Evolutionary conservation across 2,329 filamentous ascomycete species (phyloP).

Genomic region (Fusarium setosum): DNA sequence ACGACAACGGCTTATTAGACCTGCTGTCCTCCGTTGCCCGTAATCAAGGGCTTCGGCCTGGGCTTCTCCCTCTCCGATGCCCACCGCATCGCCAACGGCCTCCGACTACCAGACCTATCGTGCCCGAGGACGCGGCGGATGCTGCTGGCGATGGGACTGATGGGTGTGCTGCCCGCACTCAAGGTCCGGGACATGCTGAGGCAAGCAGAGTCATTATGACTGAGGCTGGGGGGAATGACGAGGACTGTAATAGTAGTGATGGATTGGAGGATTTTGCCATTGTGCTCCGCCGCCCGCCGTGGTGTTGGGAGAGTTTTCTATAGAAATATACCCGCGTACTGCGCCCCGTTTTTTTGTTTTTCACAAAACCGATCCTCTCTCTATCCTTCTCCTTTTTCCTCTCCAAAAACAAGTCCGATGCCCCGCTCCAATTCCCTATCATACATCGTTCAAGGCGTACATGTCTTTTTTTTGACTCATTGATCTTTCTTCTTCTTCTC

Average conservation of each 20-base stretch:
- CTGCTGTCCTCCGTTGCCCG: slow-evolving; percentile 31
- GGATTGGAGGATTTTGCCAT: slow-evolving; percentile 34
- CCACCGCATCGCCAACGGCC: slow-evolving; percentile 23
- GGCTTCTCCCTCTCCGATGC: slow-evolving; percentile 35
- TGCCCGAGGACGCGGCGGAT: slow-evolving; percentile 45
- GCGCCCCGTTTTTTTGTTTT: slow-evolving; percentile 31
- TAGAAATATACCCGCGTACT: slow-evolving; percentile 40
- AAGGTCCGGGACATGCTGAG: slow-evolving; percentile 34
- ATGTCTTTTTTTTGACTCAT: slow-evolving; percentile 30
- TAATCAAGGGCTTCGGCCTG: slow-evolving; percentile 31
- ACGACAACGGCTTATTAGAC: slow-evolving; percentile 8
- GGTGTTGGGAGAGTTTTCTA: slow-evolving; percentile 42
- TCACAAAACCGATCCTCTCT: slow-evolving; percentile 28
- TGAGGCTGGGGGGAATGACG: background rate
- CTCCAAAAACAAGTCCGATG: slow-evolving; percentile 18
- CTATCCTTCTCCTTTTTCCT: slow-evolving; percentile 14
- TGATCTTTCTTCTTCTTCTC: slow-evolving; percentile 36
- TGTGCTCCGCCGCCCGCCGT: slow-evolving; percentile 19
- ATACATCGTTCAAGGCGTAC: slow-evolving; percentile 37
- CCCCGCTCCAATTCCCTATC: slow-evolving; percentile 33
- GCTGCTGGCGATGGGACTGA: slow-evolving; percentile 46
- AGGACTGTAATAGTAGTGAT: slow-evolving; percentile 10
- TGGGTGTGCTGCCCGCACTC: slow-evolving; percentile 42
- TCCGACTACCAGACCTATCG: slow-evolving; percentile 40
- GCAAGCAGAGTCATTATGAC: slow-evolving; percentile 40